Evolutionary conservation across 768 basidiomycete genomes (phyloP).

Genomic region (Hericium erinaceus): DNA sequence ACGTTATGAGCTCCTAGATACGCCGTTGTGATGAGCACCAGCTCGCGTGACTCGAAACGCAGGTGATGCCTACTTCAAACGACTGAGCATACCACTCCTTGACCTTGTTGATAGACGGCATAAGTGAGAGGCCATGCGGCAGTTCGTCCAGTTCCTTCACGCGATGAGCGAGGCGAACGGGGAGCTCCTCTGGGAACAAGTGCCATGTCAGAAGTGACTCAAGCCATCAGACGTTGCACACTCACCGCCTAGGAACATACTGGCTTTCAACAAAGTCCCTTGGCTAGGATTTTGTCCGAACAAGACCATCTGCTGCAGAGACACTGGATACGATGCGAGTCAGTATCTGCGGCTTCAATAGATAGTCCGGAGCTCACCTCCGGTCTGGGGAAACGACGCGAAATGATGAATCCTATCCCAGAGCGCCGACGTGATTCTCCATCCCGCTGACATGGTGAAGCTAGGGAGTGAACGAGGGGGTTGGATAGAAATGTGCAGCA

Average conservation of each 20-base stretch:
- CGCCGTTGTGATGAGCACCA: background rate
- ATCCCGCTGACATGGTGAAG: slow-evolving; percentile 31
- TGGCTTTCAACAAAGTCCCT: slow-evolving; percentile 87
- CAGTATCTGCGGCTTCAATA: background rate
- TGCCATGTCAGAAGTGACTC: background rate
- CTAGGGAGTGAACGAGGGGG: background rate
- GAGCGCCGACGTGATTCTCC: slow-evolving; percentile 66
- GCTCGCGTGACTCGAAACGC: slow-evolving; percentile 3
- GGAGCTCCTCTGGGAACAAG: slow-evolving; percentile 67
- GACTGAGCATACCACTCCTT: slow-evolving; percentile 99
- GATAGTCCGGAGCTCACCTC: slow-evolving; percentile 41
- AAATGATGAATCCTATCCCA: slow-evolving; percentile 92
- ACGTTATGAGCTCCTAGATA: slow-evolving; percentile 76
- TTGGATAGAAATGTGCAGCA: background rate
- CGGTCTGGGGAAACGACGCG: slow-evolving; percentile 87
- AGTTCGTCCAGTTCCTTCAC: slow-evolving; percentile 94
- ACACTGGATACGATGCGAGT: slow-evolving; percentile 41
- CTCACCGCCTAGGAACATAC: slow-evolving; percentile 77
- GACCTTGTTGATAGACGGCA: slow-evolving; percentile 89
- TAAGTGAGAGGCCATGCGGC: slow-evolving; percentile 82
- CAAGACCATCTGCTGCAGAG: slow-evolving; percentile 94
- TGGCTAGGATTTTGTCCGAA: slow-evolving; percentile 95
- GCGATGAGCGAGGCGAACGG: slow-evolving; percentile 89
- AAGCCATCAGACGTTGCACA: slow-evolving; percentile 9
- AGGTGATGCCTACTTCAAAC: slow-evolving; percentile 60